Evolutionary conservation across 495 filamentous ascomycete genomes (phyloP).

Genomic region (Glarea lozoyensis): DNA sequence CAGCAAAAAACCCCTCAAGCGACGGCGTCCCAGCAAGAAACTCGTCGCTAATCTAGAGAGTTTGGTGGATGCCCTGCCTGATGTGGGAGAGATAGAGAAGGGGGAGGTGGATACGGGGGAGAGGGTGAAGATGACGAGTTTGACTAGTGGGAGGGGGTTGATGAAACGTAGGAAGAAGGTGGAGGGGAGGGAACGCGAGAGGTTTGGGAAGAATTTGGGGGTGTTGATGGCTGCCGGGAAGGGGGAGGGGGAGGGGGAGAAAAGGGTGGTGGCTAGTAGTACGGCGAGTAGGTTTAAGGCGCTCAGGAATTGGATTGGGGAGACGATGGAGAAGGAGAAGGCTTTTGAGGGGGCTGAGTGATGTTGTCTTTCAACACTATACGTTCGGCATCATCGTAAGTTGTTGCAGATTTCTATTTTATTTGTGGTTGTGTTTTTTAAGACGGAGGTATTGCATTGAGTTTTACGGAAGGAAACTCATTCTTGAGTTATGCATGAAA

Average conservation of each 20-base stretch:
- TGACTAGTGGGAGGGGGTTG: slow-evolving; percentile 67
- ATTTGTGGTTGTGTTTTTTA: too few relatives aligned
- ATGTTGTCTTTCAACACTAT: neutral
- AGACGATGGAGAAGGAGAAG: slow-evolving; percentile 17
- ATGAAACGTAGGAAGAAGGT: slow-evolving; percentile 75
- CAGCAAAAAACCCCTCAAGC: slow-evolving; percentile 34
- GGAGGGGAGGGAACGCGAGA: slow-evolving; percentile 66
- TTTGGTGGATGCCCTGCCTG: slow-evolving; percentile 67
- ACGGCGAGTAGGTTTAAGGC: slow-evolving; percentile 12
- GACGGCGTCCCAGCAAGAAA: slow-evolving; percentile 64
- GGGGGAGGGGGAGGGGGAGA: slow-evolving; percentile 6
- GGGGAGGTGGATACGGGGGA: slow-evolving; percentile 15
- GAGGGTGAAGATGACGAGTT: slow-evolving; percentile 55
- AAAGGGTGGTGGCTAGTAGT: neutral
- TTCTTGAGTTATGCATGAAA: too few relatives aligned
- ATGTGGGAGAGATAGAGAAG: slow-evolving; percentile 26
- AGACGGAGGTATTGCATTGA: too few relatives aligned
- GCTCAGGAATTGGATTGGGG: slow-evolving; percentile 9
- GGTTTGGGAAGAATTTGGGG: slow-evolving; percentile 77
- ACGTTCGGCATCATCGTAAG: neutral
- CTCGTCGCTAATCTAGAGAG: slow-evolving; percentile 68
- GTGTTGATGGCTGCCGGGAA: slow-evolving; percentile 3
- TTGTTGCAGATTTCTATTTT: neutral
- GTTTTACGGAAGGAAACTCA: too few relatives aligned
- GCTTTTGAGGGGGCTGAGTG: slow-evolving; percentile 10